Conservation (phyloP, 2,329 filamentous ascomycete species). For the Lasiodiplodia gonubiensis region DNA sequence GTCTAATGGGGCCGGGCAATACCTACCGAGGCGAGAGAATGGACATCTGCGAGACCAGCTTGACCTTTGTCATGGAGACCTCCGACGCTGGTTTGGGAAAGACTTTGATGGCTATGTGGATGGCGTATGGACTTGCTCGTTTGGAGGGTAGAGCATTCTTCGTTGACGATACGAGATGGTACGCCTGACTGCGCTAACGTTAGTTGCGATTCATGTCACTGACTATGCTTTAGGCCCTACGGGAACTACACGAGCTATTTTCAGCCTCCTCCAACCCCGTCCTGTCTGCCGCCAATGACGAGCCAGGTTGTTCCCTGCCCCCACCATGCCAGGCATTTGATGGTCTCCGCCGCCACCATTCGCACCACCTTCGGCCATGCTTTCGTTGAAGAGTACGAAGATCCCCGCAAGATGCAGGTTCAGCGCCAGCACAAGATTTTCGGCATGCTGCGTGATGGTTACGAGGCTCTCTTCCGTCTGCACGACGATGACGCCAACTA, state of each 20-base stretch:
- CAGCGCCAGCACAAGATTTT: constrained; percentile 67
- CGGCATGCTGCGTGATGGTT: constrained; percentile 70
- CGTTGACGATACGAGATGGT: constrained; percentile 81
- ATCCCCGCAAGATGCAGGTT: constrained; percentile 54
- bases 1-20: constrained; percentile 17
- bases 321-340: constrained; percentile 73
- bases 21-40: constrained; percentile 44
- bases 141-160: constrained; percentile 79
- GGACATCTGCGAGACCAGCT: constrained; percentile 68
- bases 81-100: constrained; percentile 77
- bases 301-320: constrained; percentile 82
- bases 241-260: constrained; percentile 78
- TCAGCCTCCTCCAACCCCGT: constrained; percentile 65
- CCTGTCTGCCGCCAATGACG: constrained; percentile 73
- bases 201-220: background rate
- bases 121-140: constrained; percentile 78
- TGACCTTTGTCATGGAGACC: constrained; percentile 80
- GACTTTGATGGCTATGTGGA: constrained; percentile 80
- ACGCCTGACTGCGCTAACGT: constrained; percentile 31
- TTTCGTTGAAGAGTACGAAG: constrained; percentile 61
- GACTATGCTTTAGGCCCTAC: constrained; percentile 62
- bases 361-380: constrained; percentile 66
- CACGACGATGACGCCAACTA: constrained; percentile 69
- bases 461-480: constrained; percentile 75
- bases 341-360: constrained; percentile 73